Conservation (phyloP, 225 moss, liverwort and hornwort genomes). For the Pseudisothecium myosuroides region DNA sequence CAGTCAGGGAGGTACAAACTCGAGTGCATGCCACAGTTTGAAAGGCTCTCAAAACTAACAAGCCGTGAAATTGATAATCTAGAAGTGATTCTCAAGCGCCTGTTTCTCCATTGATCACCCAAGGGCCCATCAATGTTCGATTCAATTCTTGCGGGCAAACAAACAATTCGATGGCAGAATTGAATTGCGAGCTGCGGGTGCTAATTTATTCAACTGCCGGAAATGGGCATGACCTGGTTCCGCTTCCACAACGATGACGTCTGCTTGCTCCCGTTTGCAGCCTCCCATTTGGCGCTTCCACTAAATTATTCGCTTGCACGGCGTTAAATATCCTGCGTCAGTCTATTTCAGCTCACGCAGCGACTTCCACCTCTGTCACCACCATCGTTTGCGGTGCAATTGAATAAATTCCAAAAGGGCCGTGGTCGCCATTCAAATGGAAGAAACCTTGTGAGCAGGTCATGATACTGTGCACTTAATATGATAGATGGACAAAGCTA, state of each 20-base stretch:
- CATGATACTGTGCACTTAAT: no score
- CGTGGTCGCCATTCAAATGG: not conserved
- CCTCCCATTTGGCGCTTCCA: not conserved
- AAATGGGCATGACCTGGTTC: constrained; percentile 8
- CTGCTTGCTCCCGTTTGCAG: not conserved
- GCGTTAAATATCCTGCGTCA: not conserved
- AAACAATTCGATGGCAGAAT: not conserved
- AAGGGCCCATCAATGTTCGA: no score
- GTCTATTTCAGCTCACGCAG: not conserved
- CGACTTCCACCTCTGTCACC: not conserved
- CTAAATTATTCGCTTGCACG: not conserved
- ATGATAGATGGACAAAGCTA: not conserved
- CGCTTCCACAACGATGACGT: not conserved
- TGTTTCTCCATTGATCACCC: no score
- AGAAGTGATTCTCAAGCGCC: not conserved
- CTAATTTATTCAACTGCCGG: not conserved
- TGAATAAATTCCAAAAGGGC: not conserved
- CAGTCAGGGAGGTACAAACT: not conserved
- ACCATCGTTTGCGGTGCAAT: not conserved
- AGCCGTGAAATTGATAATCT: no score
- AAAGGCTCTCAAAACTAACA: not conserved
- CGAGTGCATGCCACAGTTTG: no score
- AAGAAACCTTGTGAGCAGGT: no score
- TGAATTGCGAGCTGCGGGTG: no score
- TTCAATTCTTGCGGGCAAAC: not conserved